Base-by-base conservation (phyloP, 1,284 basidiomycete genomes). In the Pholiota adiposa region DNA sequence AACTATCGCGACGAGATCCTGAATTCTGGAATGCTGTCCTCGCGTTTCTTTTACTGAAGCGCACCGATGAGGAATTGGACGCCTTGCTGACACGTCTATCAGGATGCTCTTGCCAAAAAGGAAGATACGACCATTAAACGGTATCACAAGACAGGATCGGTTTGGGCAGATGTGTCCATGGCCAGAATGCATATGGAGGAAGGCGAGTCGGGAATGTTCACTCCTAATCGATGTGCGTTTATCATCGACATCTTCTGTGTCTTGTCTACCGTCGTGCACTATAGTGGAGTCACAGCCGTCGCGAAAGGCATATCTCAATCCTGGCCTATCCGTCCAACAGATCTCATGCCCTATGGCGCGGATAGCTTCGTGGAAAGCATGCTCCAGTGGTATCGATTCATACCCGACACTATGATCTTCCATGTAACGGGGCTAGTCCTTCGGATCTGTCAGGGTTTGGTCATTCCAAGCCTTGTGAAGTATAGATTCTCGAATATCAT, bases 381-480 rank as follows among this genome's bases (percentile, higher is more conserved):
- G 31, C 50, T 51, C 14, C 50, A 51, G 29, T 51, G 50, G 50
- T 51, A 33, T 23, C 50, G 50, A 11, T 36, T 65, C 44, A n/a
- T 63, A 23, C 59, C 61, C 6, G 61, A 59, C 38, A 44, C 49
- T 7, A n/a, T 50, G 0, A 44, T 59, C 18, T 36, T 63, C 11
- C n/a, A n/a, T 16, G 14, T 31, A 2, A 56, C 55, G 14, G 51
- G 48, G 4, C 46, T 43, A 16, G 33, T 57, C n/a, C 14, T 59
- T 23, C 41, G 29, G 7, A 23, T 54, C 11, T 53, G 38, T 40
- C 49, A 48, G n/a, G 21, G 40, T 19, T 21, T 59, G 18, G 6
- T 59, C 4, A 49, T 55, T n/a, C 63, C 59, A 21, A 59, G 54
- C 36, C 44, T 64, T n/a, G 29, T 54, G 6, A 56, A 54, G 51